Base-by-base conservation (phyloP, 169 alveolate genomes). In the Eimeria brunetti region DNA sequence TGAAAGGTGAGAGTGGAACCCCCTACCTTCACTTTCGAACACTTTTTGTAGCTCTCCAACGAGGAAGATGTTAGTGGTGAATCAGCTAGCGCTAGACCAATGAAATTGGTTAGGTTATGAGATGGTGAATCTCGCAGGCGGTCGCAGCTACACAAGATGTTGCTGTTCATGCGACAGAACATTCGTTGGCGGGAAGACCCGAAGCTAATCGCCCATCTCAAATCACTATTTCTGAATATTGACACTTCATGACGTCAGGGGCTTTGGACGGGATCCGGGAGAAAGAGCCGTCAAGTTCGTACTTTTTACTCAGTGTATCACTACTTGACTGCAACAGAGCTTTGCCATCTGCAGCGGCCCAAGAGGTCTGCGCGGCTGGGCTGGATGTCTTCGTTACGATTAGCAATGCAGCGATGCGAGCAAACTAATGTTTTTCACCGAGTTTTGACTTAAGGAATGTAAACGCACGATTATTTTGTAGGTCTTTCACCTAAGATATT, bases 141-240 rank as follows among this genome's bases (percentile, higher is more conserved):
- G 9, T 20, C 78, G 85, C 91, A 80, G 38, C 81, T 91, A 46
- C 95, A 60, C 91, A 91, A 91, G 58, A 91, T 91, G 95, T 64
- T 91, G 51, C 71, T 78, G 60, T 78, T 76, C 85, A 76, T 91
- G 84, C 81, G 91, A 38, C 83, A 91, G 46, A 83, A 91, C 60
- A 60, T 76, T 7, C n/a, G n/a, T 51, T 91, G 95, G 95, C 69
- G 60, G 60, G 95, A 78, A 75, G 89, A 62, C 62, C 91, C 95
- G 20, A 67, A 41, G 83, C 71, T 60, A 20, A 36, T 78, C 24
- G 95, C 73, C 44, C 91, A 78, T 14, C 85, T 91, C 49, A 60
- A 60, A 49, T 53, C 90, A 1, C 44, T 91, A 20, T 62, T 91
- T 46, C 62, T 84, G 75, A 62, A 38, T 56, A 60, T 84, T 84